A percentile compares a stretch with the other conserved stretches of the same genome.
These are phyloP conservation scores for Dactylonectria estremocensis DNA, from an alignment of 2,329 filamentous ascomycete genomes.

Conservation along the genomic window DNA sequence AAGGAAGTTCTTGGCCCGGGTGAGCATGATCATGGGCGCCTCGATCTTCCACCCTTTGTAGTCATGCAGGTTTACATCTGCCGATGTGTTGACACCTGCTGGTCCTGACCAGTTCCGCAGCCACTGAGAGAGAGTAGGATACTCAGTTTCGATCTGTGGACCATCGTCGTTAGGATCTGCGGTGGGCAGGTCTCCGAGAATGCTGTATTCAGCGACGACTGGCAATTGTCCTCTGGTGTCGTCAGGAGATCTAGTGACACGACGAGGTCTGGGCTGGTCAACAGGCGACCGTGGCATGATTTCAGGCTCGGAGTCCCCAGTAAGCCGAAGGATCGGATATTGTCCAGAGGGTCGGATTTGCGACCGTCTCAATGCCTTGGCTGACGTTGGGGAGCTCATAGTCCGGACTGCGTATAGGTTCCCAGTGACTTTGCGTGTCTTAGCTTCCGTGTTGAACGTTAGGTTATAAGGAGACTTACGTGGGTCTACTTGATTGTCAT, in stretches of 20 bases:
- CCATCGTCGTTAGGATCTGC: too few relatives aligned
- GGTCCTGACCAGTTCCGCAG: conserved; percentile 2
- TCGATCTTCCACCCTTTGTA: conserved; percentile 55
- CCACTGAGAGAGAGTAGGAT: conserved; percentile 21
- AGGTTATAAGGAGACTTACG: background rate
- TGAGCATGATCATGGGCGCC: conserved; percentile 53
- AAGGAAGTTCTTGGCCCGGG: conserved; percentile 61
- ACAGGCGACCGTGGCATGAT: background rate
- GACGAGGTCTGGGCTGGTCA: background rate
- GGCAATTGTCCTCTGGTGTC: background rate
- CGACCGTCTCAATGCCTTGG: background rate
- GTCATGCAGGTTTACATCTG: conserved; percentile 29
- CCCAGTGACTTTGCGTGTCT: background rate
- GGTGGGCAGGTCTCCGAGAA: background rate
- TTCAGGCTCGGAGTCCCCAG: background rate
- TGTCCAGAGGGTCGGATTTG: too few relatives aligned
- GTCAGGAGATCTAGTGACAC: too few relatives aligned
- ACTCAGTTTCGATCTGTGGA: background rate
- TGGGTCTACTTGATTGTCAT: background rate
- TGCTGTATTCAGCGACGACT: background rate
- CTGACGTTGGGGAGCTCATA: background rate
- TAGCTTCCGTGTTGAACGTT: background rate
- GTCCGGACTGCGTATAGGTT: conserved; percentile 13
- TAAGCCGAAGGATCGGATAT: background rate
- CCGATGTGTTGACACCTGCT: background rate